phyloP scores from a whole-genome alignment of 2,329 filamentous ascomycete genomes.

The Apiospora hydei region DNA sequence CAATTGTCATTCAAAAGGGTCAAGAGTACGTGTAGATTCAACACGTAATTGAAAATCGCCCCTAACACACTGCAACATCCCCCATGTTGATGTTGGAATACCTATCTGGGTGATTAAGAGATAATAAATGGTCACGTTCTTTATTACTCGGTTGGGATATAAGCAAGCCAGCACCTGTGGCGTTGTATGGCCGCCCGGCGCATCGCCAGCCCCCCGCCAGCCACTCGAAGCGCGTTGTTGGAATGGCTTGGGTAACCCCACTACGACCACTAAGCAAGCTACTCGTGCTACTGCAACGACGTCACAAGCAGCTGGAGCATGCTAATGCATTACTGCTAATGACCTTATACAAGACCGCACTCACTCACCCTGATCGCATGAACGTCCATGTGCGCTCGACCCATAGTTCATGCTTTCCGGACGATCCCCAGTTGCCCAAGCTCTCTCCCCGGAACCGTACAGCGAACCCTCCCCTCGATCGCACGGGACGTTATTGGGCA shows the following conservation, averaged over 20 bases:
- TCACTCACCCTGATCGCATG: conserved; percentile 18
- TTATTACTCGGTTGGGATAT: background rate
- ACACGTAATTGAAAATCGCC: no score
- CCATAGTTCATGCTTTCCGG: conserved; percentile 20
- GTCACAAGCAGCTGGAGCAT: conserved; percentile 18
- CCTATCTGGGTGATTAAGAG: no score
- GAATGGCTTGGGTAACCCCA: conserved; percentile 6
- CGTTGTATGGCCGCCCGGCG: background rate
- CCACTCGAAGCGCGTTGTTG: background rate
- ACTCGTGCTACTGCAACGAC: conserved; percentile 17
- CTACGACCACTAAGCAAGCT: background rate
- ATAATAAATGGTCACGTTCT: conserved; percentile 4
- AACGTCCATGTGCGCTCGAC: conserved; percentile 1
- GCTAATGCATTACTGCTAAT: conserved; percentile 7
- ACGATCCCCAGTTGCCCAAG: conserved; percentile 8
- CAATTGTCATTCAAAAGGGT: background rate
- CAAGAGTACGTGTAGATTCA: background rate
- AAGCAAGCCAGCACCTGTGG: background rate
- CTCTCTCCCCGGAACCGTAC: background rate
- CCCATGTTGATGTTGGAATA: background rate
- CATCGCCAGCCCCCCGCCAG: conserved; percentile 8
- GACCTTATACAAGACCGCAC: conserved; percentile 2
- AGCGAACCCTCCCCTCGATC: background rate
- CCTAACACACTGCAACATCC: no score
- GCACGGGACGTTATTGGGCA: conserved; percentile 10